phyloP scores from a whole-genome alignment of 768 basidiomycete genomes.

The Lactarius indigo region DNA sequence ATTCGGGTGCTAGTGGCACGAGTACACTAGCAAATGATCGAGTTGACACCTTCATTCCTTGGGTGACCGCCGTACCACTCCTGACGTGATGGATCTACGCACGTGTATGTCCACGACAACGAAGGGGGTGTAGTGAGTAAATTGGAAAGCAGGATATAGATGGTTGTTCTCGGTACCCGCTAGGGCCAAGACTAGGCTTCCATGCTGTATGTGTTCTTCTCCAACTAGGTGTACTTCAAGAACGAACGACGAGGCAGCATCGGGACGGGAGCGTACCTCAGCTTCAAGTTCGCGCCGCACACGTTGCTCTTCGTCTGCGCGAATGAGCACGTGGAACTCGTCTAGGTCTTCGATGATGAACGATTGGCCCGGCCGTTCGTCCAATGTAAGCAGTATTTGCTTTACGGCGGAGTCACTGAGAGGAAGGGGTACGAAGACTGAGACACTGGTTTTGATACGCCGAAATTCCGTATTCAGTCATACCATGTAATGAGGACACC shows the following conservation, averaged over 20 bases:
- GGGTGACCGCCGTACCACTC: background rate
- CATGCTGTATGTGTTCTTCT: slow-evolving; percentile 82
- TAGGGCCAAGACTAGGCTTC: slow-evolving; percentile 35
- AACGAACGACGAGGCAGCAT: background rate
- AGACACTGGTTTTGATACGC: background rate
- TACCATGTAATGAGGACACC: slow-evolving; percentile 70
- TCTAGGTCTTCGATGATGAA: slow-evolving; percentile 89
- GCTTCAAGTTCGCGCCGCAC: slow-evolving; percentile 69
- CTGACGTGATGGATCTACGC: background rate
- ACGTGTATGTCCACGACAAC: background rate
- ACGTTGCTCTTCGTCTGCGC: slow-evolving; percentile 74
- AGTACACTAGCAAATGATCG: background rate
- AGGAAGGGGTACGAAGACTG: background rate
- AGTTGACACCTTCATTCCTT: background rate
- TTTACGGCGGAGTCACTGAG: slow-evolving; percentile 84
- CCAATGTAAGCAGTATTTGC: slow-evolving; percentile 79
- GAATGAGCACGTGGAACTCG: slow-evolving; percentile 78
- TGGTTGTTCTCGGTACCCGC: background rate
- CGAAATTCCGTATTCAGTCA: slow-evolving; percentile 22
- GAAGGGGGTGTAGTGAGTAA: background rate
- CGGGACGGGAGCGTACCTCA: slow-evolving; percentile 49
- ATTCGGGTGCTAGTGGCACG: background rate
- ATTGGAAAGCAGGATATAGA: background rate
- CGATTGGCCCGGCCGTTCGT: slow-evolving; percentile 55
- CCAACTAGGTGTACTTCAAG: slow-evolving; percentile 46